Conservation (phyloP, 129 eudicot species). For the Mikania micrantha region DNA sequence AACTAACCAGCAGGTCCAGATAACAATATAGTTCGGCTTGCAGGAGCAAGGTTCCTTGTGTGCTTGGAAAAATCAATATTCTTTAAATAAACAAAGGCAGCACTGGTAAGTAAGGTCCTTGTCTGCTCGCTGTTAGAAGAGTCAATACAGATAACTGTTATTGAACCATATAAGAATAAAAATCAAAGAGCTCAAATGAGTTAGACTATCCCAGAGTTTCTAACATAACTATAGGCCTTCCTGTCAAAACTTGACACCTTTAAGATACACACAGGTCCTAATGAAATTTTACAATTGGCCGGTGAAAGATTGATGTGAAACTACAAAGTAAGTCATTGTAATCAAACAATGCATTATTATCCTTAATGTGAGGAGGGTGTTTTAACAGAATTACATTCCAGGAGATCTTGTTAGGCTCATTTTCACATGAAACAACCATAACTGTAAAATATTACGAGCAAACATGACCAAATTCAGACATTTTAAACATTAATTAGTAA, state of each 20-base stretch:
- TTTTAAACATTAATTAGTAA: neutral
- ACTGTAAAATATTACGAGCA: neutral
- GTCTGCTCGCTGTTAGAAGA: conserved; percentile 71
- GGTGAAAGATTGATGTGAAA: neutral
- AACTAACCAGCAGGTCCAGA: conserved; percentile 93
- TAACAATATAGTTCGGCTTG: conserved; percentile 89
- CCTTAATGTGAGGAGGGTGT: no score
- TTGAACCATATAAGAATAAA: neutral
- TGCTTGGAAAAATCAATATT: conserved; percentile 65
- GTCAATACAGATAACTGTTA: no score
- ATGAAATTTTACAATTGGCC: neutral
- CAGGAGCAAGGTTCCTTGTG: conserved; percentile 86
- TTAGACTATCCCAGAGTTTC: neutral
- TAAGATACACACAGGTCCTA: neutral
- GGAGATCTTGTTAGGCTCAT: neutral
- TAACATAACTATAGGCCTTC: neutral
- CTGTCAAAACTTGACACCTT: neutral
- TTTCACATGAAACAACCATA: neutral
- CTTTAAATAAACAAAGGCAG: conserved; percentile 76
- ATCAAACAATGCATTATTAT: no score
- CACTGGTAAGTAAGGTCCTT: conserved; percentile 74
- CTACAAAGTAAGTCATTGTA: neutral
- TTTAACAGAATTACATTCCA: no score
- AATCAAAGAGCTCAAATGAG: neutral
- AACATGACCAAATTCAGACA: neutral